Evolutionary conservation across 2,329 filamentous ascomycete genomes (phyloP).

Genomic region (Pezicula carpinea): DNA sequence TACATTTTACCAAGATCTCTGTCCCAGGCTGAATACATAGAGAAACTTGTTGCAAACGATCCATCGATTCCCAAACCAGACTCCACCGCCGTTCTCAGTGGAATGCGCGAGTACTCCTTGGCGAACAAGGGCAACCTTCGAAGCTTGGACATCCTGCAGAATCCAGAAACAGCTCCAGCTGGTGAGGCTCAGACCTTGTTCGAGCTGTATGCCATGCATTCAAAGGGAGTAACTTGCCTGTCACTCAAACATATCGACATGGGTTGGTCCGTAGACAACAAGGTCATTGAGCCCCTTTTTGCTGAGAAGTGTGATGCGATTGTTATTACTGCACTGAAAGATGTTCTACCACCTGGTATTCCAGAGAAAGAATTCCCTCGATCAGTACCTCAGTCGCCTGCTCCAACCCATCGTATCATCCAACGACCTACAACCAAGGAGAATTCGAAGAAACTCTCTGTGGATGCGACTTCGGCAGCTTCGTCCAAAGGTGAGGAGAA

Average conservation of each 20-base stretch:
- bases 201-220: constrained; percentile 96
- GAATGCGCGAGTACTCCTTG: constrained; percentile 92
- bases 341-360: constrained; percentile 27
- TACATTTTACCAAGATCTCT: constrained; percentile 76
- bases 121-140: constrained; percentile 79
- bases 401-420: constrained; percentile 20
- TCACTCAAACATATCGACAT: constrained; percentile 83
- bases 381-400: constrained; percentile 9
- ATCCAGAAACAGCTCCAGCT: constrained; percentile 57
- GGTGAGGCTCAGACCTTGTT: constrained; percentile 72
- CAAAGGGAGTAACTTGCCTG: constrained; percentile 89
- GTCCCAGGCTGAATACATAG: constrained; percentile 84
- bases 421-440: constrained; percentile 25
- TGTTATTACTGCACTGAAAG: constrained; percentile 60
- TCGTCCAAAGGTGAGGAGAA: constrained; percentile 34
- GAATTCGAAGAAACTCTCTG: constrained; percentile 19
- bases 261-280: constrained; percentile 87
- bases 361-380: constrained; percentile 13
- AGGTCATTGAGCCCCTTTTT: constrained; percentile 74
- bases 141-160: constrained; percentile 83
- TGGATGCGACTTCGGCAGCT: constrained; percentile 13
- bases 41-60: constrained; percentile 70
- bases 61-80: constrained; percentile 75
- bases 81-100: constrained; percentile 95
- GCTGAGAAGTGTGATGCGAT: constrained; percentile 71